Evolutionary conservation across 306 rosid genomes (phyloP), one percentile per base, ranked within the genome.

Genomic region (Inga oerstediana): DNA sequence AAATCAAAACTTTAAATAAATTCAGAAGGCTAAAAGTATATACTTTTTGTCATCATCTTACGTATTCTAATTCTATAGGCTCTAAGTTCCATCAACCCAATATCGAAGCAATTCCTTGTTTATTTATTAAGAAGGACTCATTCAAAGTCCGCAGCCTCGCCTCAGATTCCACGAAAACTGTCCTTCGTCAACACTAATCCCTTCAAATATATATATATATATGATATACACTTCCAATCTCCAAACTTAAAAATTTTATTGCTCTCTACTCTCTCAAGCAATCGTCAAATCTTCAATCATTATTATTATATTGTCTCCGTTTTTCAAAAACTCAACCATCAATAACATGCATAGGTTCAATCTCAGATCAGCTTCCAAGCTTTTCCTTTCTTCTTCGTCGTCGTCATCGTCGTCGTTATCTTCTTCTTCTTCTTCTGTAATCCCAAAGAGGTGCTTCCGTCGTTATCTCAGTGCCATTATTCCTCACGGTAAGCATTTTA

Each of bases 101-200:
- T 27, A 1, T 24, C 17, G 17, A 62, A 62, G 8, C 68, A 27
- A 24, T 24, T 62, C 17, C 37, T 62, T 3, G 27, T 27, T 27
- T 24, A 3, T 27, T 27, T 24, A 3, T 5, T 10, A 62, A 1
- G 2, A 10, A 62, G 7, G 68, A 62, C 68, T 12, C 37, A 10
- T 62, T 62, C 68, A 62, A 62, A 62, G 68, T 62, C 68, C 68
- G 37, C 68, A 62, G 68, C 37, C 68, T 10, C 35, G 68, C 68
- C 68, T 22, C 68, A 62, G 68, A n/a, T 62, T 62, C 68, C 68
- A 27, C 68, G 37, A 27, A 62, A 59, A n/a, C 66, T 22, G 4
- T 22, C 2, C 66, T n/a, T 22, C 13, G 66, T 22, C 66, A 59
- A 12, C 30, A 59, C 27, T 22, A 15, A 3, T 22, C 14, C 66